These are phyloP conservation scores for Phytophthora ramorum DNA, from an alignment of 352 stramenopile genomes.

Conservation along the genomic window DNA sequence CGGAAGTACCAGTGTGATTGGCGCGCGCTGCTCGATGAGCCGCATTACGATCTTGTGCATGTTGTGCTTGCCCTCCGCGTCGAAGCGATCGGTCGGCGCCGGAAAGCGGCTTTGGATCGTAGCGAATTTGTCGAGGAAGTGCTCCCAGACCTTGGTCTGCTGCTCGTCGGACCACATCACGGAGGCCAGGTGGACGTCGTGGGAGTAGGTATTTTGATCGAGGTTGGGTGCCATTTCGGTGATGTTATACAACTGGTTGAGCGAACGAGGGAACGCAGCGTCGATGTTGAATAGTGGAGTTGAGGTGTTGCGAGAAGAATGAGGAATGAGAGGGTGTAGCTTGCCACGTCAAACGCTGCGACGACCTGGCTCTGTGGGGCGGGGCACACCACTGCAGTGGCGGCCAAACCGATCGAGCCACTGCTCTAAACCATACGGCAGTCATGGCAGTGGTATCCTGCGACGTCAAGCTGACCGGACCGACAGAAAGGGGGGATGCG, in stretches of 20 bases:
- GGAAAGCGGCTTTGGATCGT: slow-evolving; percentile 23
- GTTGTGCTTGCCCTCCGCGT: slow-evolving; percentile 19
- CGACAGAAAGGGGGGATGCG: background rate
- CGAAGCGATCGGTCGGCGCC: slow-evolving; percentile 17
- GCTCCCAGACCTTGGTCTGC: slow-evolving; percentile 16
- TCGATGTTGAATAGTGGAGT: slow-evolving; percentile 20
- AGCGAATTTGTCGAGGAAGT: slow-evolving; percentile 28
- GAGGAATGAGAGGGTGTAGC: slow-evolving; percentile 9
- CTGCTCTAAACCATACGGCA: too few relatives aligned
- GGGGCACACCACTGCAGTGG: too few relatives aligned
- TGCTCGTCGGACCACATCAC: slow-evolving; percentile 11
- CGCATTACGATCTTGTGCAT: slow-evolving; percentile 25
- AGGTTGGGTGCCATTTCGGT: slow-evolving; percentile 20
- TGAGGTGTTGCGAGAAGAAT: background rate
- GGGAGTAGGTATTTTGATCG: slow-evolving; percentile 10
- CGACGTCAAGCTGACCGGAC: too few relatives aligned
- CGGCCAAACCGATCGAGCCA: too few relatives aligned
- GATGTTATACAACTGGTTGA: background rate
- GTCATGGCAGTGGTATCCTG: too few relatives aligned
- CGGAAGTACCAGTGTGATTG: slow-evolving; percentile 25
- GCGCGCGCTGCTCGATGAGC: slow-evolving; percentile 20
- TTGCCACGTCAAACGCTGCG: too few relatives aligned
- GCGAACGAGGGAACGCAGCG: slow-evolving; percentile 9
- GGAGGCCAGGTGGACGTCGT: background rate
- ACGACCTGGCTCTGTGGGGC: too few relatives aligned